Evolutionary conservation across 345 rosid species (phyloP).

Genomic region (Bruguiera sexangula): DNA sequence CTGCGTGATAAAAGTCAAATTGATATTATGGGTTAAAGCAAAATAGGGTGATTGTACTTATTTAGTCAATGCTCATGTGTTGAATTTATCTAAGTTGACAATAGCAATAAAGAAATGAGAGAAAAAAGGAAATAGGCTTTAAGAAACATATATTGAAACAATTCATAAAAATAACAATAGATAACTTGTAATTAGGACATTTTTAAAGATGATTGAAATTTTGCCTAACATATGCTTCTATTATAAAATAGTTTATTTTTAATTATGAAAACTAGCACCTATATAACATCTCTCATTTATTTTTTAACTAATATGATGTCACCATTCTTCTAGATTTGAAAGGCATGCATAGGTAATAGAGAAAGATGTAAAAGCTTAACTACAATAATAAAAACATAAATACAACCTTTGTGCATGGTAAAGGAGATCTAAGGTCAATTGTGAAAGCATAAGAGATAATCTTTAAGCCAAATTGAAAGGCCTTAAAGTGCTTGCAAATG

Average conservation of each 20-base stretch:
- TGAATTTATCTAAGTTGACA: too few relatives aligned
- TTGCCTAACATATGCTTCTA: neutral
- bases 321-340: constrained; percentile 56
- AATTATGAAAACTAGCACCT: too few relatives aligned
- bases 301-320: constrained; percentile 4
- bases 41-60: too few relatives aligned
- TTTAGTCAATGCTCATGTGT: too few relatives aligned
- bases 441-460: constrained; percentile 65
- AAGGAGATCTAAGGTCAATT: constrained; percentile 87
- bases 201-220: constrained; percentile 60
- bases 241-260: neutral
- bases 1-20: too few relatives aligned
- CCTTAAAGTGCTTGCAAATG: constrained; percentile 79
- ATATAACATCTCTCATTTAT: neutral
- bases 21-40: too few relatives aligned
- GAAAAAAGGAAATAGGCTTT: too few relatives aligned
- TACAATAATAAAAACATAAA: constrained; percentile 69
- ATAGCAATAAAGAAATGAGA: too few relatives aligned
- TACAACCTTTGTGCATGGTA: constrained; percentile 73
- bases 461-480: constrained; percentile 69
- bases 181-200: constrained; percentile 52
- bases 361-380: constrained; percentile 85
- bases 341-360: constrained; percentile 84
- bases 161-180: constrained; percentile 48
- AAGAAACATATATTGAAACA: constrained; percentile 6